phyloP scores from a whole-genome alignment of 768 basidiomycete genomes.

The Piloderma croceum region DNA sequence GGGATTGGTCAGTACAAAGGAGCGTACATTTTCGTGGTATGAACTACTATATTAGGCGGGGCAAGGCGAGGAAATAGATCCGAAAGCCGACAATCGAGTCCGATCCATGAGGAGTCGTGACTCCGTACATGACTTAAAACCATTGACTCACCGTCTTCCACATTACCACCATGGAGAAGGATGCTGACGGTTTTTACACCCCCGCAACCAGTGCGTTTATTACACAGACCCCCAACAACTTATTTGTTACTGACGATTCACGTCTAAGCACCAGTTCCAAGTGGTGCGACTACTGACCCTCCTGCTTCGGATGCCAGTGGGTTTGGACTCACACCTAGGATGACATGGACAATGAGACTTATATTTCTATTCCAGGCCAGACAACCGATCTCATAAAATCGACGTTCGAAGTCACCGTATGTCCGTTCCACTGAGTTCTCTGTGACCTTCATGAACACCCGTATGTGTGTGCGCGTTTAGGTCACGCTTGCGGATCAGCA shows the following conservation, averaged over 20 bases:
- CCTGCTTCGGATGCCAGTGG: slow-evolving; percentile 4
- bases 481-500: slow-evolving; percentile 97
- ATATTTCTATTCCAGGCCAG: slow-evolving; percentile 15
- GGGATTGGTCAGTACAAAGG: too few species aligned
- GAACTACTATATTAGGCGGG: too few species aligned
- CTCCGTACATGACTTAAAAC: too few species aligned
- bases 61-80: too few species aligned
- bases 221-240: background rate
- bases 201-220: slow-evolving; percentile 32
- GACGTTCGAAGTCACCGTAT: slow-evolving; percentile 77
- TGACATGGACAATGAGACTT: background rate
- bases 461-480: slow-evolving; percentile 32
- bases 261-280: background rate
- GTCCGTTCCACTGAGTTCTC: slow-evolving; percentile 18
- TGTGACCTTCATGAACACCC: slow-evolving; percentile 8
- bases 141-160: too few species aligned
- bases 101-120: too few species aligned
- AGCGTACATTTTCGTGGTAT: too few species aligned
- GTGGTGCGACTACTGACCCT: slow-evolving; percentile 2
- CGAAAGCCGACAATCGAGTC: too few species aligned
- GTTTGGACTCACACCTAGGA: background rate
- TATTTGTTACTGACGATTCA: background rate
- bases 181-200: slow-evolving; percentile 75
- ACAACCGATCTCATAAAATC: slow-evolving; percentile 66
- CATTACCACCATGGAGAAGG: slow-evolving; percentile 62